phyloP scores from a whole-genome alignment of 495 filamentous ascomycete genomes.

The Penicillium canescens region DNA sequence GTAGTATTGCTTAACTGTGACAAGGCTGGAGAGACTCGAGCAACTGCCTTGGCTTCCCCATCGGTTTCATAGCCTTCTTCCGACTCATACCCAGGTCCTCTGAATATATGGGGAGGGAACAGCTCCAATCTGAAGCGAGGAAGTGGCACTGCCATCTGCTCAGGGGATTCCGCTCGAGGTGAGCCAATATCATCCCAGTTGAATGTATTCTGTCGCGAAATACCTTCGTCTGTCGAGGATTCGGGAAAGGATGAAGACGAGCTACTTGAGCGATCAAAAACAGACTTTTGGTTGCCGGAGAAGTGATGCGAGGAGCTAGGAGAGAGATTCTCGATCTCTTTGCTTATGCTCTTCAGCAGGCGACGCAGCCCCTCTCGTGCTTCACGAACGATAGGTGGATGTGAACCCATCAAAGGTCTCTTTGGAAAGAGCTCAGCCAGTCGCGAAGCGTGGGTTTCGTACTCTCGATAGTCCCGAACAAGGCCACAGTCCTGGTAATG shows the following conservation, averaged over 20 bases:
- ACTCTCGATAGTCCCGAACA: slow-evolving; percentile 70
- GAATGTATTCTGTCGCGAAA: slow-evolving; percentile 36
- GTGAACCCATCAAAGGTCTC: slow-evolving; percentile 30
- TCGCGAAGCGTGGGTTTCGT: slow-evolving; percentile 65
- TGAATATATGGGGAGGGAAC: slow-evolving; percentile 40
- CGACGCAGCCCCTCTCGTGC: slow-evolving; percentile 48
- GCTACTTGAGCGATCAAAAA: slow-evolving; percentile 73
- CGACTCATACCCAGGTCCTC: slow-evolving; percentile 30
- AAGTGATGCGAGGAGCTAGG: slow-evolving; percentile 51
- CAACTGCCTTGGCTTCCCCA: slow-evolving; percentile 27
- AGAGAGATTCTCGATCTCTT: slow-evolving; percentile 57
- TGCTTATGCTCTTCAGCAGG: slow-evolving; percentile 52
- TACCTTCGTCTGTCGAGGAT: slow-evolving; percentile 36
- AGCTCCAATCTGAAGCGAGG: slow-evolving; percentile 32
- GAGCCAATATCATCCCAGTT: slow-evolving; percentile 32
- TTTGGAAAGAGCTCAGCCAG: slow-evolving; percentile 46
- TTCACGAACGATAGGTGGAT: slow-evolving; percentile 27
- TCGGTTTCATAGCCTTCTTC: slow-evolving; percentile 49
- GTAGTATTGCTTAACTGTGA: slow-evolving; percentile 37
- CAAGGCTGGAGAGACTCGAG: slow-evolving; percentile 29
- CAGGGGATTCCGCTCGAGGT: slow-evolving; percentile 34
- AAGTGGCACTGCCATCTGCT: slow-evolving; percentile 24
- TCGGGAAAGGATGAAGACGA: slow-evolving; percentile 52
- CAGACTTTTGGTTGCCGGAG: slow-evolving; percentile 56
- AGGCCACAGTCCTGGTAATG: slow-evolving; percentile 56